Evolutionary conservation across 1,139 yeast species (phyloP).

Genomic region (Lodderomyces pseudojiufengensis): DNA sequence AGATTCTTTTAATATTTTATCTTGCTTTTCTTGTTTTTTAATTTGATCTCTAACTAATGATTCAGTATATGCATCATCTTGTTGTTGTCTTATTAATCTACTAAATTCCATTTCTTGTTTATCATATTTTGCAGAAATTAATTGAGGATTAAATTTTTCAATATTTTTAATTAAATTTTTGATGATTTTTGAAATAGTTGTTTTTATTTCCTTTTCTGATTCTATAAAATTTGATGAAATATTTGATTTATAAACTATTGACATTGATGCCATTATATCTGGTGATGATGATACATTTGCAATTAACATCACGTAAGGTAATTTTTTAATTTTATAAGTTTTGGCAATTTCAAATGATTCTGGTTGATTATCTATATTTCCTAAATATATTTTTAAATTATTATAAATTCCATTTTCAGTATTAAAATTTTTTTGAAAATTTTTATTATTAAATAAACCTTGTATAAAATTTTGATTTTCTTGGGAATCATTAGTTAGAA

Average conservation of each 20-base stretch:
- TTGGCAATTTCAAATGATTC: slow-evolving; percentile 52
- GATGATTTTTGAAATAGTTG: slow-evolving; percentile 26
- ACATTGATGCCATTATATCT: slow-evolving; percentile 50
- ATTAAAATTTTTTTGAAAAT: slow-evolving; percentile 31
- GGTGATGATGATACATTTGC: slow-evolving; percentile 53
- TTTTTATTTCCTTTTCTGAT: slow-evolving; percentile 16
- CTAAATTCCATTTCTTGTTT: slow-evolving; percentile 52
- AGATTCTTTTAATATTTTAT: slow-evolving; percentile 22
- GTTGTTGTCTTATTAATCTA: slow-evolving; percentile 50
- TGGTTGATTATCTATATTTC: slow-evolving; percentile 36
- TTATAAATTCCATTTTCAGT: slow-evolving; percentile 28
- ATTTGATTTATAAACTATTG: slow-evolving; percentile 43
- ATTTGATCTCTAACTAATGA: slow-evolving; percentile 45
- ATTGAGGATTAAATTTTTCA: slow-evolving; percentile 48
- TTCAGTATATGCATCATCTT: slow-evolving; percentile 53
- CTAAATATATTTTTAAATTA: slow-evolving; percentile 39
- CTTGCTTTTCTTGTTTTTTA: slow-evolving; percentile 32
- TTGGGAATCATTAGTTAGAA: slow-evolving; percentile 36
- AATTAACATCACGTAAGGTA: slow-evolving; percentile 46
- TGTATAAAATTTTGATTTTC: slow-evolving; percentile 25
- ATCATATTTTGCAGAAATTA: slow-evolving; percentile 48
- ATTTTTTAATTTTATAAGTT: slow-evolving; percentile 33
- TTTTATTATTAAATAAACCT: slow-evolving; percentile 23
- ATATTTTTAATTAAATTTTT: slow-evolving; percentile 33
- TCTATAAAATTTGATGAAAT: slow-evolving; percentile 22